These are phyloP conservation scores for Schoenoplectus tabernaemontani DNA, from an alignment of 202 grass and related monocot genomes.

Conservation along the genomic window DNA sequence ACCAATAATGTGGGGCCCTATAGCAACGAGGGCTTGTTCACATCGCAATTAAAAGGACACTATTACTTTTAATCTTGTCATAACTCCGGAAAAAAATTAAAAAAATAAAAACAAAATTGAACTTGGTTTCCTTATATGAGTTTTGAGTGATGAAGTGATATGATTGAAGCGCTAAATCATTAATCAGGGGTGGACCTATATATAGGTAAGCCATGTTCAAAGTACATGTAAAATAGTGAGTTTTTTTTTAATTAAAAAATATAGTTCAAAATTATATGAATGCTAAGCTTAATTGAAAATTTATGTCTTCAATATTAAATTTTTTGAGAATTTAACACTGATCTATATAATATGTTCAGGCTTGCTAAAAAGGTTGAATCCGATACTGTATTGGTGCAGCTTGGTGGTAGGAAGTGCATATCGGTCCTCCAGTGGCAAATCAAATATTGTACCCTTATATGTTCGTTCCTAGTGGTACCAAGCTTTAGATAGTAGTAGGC, in stretches of 20 bases:
- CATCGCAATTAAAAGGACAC: background rate
- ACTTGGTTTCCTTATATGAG: background rate
- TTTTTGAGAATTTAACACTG: too few relatives aligned
- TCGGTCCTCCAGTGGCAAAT: background rate
- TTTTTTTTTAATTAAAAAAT: too few relatives aligned
- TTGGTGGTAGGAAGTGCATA: background rate
- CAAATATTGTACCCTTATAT: background rate
- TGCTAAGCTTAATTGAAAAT: too few relatives aligned
- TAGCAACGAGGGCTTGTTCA: background rate
- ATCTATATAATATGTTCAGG: too few relatives aligned
- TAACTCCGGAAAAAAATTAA: background rate
- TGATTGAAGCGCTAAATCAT: background rate
- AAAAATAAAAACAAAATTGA: background rate
- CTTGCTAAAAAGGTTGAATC: too few relatives aligned
- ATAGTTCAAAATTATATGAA: too few relatives aligned
- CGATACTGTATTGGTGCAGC: background rate
- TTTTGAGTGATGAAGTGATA: background rate
- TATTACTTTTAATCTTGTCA: background rate
- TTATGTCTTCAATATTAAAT: too few relatives aligned
- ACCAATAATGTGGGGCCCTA: background rate
- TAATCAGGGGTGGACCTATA: too few relatives aligned
- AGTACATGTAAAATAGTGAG: too few relatives aligned
- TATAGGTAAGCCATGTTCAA: too few relatives aligned
- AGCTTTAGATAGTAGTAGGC: background rate
- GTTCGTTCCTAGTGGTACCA: conserved; percentile 3